These are phyloP conservation scores for Pseudovirgaria hyperparasitica DNA, from an alignment of 2,329 filamentous ascomycete species.

Conservation along the genomic window DNA sequence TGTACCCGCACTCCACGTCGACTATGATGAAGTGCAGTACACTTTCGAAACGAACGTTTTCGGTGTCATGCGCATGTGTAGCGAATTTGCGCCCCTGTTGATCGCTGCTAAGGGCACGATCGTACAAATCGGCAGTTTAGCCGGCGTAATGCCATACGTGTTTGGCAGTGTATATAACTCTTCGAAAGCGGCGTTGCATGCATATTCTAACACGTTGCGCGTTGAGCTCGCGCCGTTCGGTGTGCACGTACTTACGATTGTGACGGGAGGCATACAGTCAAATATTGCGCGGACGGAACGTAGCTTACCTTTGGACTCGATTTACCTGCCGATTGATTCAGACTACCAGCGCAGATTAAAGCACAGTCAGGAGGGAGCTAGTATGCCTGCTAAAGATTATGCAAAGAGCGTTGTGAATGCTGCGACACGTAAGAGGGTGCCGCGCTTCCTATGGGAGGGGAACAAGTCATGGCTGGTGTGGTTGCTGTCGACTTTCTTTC, in stretches of 20 bases:
- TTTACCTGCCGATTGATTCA: conserved; percentile 39
- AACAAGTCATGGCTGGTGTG: conserved; percentile 36
- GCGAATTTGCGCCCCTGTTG: conserved; percentile 42
- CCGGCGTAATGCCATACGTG: conserved; percentile 30
- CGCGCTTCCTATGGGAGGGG: conserved; percentile 42
- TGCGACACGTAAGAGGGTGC: too few species aligned
- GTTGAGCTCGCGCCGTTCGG: conserved; percentile 42
- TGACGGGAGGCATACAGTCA: conserved; percentile 48
- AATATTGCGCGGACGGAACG: conserved; percentile 43
- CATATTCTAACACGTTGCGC: conserved; percentile 44
- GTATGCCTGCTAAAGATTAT: conserved; percentile 40
- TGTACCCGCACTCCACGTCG: conserved; percentile 43
- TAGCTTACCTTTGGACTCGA: conserved; percentile 31
- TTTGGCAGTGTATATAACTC: conserved; percentile 40
- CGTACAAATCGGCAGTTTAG: conserved; percentile 32
- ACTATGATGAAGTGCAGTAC: conserved; percentile 32
- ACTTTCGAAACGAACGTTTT: conserved; percentile 45
- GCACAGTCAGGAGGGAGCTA: conserved; percentile 39
- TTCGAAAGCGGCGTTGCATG: conserved; percentile 46
- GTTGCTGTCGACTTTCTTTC: conserved; percentile 36
- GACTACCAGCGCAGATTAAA: conserved; percentile 39
- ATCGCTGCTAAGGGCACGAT: conserved; percentile 32
- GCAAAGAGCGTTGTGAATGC: conserved; percentile 42
- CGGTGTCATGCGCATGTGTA: conserved; percentile 44
- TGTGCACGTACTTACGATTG: conserved; percentile 33